Conservation (phyloP, 768 basidiomycete species). For the Kondoa malvinella region DNA sequence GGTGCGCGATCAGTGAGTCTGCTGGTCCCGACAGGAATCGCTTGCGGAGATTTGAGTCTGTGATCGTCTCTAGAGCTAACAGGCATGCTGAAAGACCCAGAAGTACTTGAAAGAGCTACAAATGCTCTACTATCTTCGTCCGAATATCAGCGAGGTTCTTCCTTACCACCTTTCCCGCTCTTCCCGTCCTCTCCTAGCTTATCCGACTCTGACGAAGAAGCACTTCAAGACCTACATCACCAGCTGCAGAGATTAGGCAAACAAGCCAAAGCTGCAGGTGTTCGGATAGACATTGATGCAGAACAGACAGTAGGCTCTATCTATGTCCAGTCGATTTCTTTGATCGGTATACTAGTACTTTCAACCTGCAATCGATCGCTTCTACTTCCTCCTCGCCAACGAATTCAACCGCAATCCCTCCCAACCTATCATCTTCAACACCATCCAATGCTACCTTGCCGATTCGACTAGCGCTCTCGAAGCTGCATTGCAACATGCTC, state of each 20-base stretch:
- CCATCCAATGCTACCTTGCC: conserved; percentile 21
- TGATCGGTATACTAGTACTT: neutral
- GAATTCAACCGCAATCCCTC: conserved; percentile 24
- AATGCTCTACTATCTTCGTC: conserved; percentile 13
- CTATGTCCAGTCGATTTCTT: neutral
- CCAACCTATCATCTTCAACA: conserved; percentile 20
- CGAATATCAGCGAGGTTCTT: conserved; percentile 2
- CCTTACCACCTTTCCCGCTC: neutral
- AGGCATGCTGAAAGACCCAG: conserved; percentile 20
- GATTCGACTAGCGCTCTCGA: conserved; percentile 21
- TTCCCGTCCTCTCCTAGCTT: conserved; percentile 21
- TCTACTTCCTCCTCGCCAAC: conserved; percentile 20
- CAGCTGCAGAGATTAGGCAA: conserved; percentile 21
- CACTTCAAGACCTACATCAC: conserved; percentile 19
- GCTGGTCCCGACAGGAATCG: too few relatives aligned
- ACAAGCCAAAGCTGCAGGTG: conserved; percentile 21
- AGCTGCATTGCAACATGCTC: conserved; percentile 21
- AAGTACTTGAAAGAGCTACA: conserved; percentile 18
- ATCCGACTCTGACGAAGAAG: conserved; percentile 19
- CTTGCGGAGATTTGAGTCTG: conserved; percentile 18
- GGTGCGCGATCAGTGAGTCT: conserved; percentile 13
- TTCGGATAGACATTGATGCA: conserved; percentile 27
- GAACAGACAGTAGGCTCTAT: conserved; percentile 26
- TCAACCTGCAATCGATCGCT: conserved; percentile 23
- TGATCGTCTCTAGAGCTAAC: conserved; percentile 22